Evolutionary conservation across 2,329 filamentous ascomycete species (phyloP).

Genomic region (Stylonectria norvegica): DNA sequence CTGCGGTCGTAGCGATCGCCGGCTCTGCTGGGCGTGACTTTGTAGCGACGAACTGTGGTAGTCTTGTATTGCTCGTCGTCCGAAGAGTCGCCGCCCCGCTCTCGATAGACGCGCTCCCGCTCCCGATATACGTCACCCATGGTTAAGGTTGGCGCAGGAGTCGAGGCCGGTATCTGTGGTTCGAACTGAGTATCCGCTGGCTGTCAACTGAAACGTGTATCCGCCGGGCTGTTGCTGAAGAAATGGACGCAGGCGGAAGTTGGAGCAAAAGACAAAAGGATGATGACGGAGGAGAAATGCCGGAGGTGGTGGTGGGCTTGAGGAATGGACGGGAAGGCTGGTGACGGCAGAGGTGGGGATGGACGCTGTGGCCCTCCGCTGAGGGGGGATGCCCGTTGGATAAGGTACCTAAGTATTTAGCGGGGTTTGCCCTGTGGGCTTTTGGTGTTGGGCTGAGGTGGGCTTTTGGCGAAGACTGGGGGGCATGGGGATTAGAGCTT

Average conservation of each 20-base stretch:
- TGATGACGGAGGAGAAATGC: slow-evolving; percentile 26
- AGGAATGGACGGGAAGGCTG: neutral
- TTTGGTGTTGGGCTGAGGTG: no score
- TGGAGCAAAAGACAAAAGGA: slow-evolving; percentile 16
- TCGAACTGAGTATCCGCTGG: no score
- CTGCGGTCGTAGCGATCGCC: slow-evolving; percentile 40
- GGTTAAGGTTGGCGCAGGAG: slow-evolving; percentile 17
- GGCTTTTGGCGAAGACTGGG: no score
- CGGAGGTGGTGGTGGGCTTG: slow-evolving; percentile 5
- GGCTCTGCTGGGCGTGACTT: slow-evolving; percentile 42
- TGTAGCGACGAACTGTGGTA: slow-evolving; percentile 52
- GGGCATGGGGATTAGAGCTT: no score
- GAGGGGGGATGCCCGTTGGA: no score
- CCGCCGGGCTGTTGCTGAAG: no score
- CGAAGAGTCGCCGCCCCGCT: slow-evolving; percentile 30
- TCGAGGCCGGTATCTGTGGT: no score
- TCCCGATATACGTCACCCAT: slow-evolving; percentile 35
- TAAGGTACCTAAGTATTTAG: no score
- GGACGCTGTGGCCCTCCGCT: neutral
- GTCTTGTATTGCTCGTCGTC: slow-evolving; percentile 47
- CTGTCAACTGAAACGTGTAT: no score
- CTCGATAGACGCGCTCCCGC: slow-evolving; percentile 35
- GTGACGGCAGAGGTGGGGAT: neutral
- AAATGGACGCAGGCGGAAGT: slow-evolving; percentile 12
- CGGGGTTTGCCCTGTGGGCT: neutral